Percentiles rank a stretch among this genome's conserved stretches.
phyloP scores from a whole-genome alignment of 345 rosid genomes.

The Linum lewisii region DNA sequence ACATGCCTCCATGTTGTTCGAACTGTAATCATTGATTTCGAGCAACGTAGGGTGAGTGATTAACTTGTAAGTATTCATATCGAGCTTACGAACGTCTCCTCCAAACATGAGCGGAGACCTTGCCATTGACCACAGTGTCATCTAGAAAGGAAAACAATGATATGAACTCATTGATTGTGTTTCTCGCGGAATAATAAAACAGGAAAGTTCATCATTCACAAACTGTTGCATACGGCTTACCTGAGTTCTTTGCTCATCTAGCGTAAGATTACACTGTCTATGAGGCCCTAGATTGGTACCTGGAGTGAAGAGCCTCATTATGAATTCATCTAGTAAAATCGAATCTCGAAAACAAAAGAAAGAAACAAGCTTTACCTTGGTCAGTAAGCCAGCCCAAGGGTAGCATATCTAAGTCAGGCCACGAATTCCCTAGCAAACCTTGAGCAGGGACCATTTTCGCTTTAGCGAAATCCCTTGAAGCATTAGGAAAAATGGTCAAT shows the following conservation, averaged over 20 bases:
- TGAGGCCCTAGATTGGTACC: constrained; percentile 76
- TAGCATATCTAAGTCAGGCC: constrained; percentile 93
- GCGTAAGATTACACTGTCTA: constrained; percentile 43
- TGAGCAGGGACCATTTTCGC: constrained; percentile 54
- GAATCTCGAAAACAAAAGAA: neutral
- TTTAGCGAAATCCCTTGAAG: constrained; percentile 53
- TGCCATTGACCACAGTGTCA: constrained; percentile 91
- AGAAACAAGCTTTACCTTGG: constrained; percentile 38
- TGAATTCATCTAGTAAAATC: neutral
- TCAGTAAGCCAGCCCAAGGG: constrained; percentile 91
- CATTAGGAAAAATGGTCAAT: constrained; percentile 12
- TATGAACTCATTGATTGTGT: constrained; percentile 5
- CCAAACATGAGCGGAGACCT: constrained; percentile 95
- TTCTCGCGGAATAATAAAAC: neutral
- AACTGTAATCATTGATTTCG: constrained; percentile 60
- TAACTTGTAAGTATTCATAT: constrained; percentile 42
- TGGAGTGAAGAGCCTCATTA: constrained; percentile 15
- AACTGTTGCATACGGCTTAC: constrained; percentile 19
- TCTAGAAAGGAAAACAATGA: constrained; percentile 29
- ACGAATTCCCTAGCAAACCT: constrained; percentile 66
- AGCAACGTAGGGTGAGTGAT: constrained; percentile 66
- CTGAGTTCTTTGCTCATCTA: constrained; percentile 74
- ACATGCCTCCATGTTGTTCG: constrained; percentile 66
- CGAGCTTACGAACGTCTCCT: constrained; percentile 77
- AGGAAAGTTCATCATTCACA: neutral